Base-by-base conservation (phyloP, 2,329 filamentous ascomycete species). In the Scleromitrula shiraiana region DNA sequence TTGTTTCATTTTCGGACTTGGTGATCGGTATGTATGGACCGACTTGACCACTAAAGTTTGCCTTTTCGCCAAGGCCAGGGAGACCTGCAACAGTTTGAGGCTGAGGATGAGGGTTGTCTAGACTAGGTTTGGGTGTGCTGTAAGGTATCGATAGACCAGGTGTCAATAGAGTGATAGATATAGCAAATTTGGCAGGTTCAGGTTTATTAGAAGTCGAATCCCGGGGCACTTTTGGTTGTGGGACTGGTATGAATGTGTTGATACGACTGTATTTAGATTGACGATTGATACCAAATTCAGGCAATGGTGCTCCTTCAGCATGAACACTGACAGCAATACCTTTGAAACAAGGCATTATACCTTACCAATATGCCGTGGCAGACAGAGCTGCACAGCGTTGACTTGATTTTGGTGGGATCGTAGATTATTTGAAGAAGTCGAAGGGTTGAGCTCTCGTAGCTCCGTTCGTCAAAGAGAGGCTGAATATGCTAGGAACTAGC, bases 281-380 rank as follows among this genome's bases (percentile, higher is more conserved):
- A 66, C 89, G 93, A 72, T 97, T 91, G 60, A 97, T 85, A 62
- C 90, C 91, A 71, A 95, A 84, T 70, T 98, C 93, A 53, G 89
- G 76, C 57, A 98, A 80, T 57, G 93, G 90, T 59, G 88, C 73
- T 54, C 76, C 77, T 64, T 83, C 82, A 50, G 80, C 78, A 72
- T 98, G 93, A 67, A 97, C 94, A 77, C 88, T 95, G 66, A 97
- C 91, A 62, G 93, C 91, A 71, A 98, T 89, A 70, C 93, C 93
- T 75, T 97, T 95, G 75, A 97, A 98, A 80, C 90, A 97, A 73
- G 93, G 93, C 93, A 86, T 86, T 56, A 48, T 53, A 37, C 41
- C 48, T 51, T 43, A 50, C 33, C 24, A 23, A 43, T 42, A 41
- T 45, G 46, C 49, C 49, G 50, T 38, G 41, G 55, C 58, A 57